These are phyloP conservation scores for Populus hybrid DNA, from an alignment of 441 rosid genomes.

Conservation along the genomic window DNA sequence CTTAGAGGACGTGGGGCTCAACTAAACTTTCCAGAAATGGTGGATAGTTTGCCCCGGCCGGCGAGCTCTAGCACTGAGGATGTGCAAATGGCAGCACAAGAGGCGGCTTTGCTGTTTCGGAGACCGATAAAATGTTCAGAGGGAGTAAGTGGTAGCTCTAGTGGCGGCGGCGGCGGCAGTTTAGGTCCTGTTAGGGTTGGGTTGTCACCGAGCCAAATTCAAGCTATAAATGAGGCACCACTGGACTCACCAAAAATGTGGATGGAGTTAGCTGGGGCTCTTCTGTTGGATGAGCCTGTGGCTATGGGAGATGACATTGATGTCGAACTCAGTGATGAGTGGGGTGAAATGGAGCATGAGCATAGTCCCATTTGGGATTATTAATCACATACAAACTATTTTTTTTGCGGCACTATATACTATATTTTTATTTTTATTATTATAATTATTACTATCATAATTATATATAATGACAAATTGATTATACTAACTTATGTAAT, in stretches of 20 bases:
- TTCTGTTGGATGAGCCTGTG: slow-evolving; percentile 18
- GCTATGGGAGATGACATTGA: slow-evolving; percentile 10
- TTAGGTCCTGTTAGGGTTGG: slow-evolving; percentile 38
- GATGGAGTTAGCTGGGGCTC: slow-evolving; percentile 36
- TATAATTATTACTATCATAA: background rate
- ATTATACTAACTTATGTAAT: background rate
- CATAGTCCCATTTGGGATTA: slow-evolving; percentile 41
- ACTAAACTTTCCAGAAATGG: background rate
- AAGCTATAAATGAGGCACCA: slow-evolving; percentile 71
- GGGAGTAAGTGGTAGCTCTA: background rate
- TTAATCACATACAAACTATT: background rate
- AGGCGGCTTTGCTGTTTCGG: background rate
- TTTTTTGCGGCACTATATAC: background rate
- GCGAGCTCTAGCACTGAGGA: background rate
- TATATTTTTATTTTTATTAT: no score
- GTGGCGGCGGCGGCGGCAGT: background rate
- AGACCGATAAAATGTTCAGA: background rate
- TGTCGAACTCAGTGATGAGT: slow-evolving; percentile 8
- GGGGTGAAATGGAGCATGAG: slow-evolving; percentile 26
- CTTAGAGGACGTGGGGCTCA: background rate
- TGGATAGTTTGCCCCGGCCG: background rate
- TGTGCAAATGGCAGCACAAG: background rate
- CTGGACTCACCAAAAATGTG: slow-evolving; percentile 72
- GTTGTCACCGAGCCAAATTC: slow-evolving; percentile 65
- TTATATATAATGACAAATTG: background rate